phyloP scores from a whole-genome alignment of 2,329 filamentous ascomycete species.

The Ceratocystis albifundus region DNA sequence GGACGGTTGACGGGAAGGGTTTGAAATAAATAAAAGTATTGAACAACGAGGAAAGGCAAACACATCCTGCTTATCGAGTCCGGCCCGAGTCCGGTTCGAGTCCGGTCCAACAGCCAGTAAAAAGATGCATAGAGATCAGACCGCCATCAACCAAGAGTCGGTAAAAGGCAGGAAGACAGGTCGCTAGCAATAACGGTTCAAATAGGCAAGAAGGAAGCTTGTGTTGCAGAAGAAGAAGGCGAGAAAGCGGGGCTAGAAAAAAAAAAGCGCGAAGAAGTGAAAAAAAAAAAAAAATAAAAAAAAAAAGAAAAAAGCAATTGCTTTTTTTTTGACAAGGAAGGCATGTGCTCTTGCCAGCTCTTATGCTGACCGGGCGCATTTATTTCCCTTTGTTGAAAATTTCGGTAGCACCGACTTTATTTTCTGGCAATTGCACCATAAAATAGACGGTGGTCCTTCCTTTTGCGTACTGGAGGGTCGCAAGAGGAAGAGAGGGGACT shows the following conservation, averaged over 20 bases:
- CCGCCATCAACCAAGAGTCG: background rate
- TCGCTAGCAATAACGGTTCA: background rate
- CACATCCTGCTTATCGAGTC: background rate
- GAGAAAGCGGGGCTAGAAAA: background rate
- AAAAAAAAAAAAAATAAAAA: background rate
- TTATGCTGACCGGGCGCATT: background rate
- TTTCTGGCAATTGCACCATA: background rate
- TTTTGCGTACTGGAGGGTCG: background rate
- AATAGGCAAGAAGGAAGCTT: background rate
- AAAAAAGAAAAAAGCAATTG: background rate
- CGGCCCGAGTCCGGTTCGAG: background rate
- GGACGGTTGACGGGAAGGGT: no score
- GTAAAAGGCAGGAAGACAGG: background rate
- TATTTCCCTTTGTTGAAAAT: constrained; percentile 1
- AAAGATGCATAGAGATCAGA: background rate
- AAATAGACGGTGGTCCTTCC: background rate
- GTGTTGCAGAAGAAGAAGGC: background rate
- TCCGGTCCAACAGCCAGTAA: background rate
- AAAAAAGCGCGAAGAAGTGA: background rate
- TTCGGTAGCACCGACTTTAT: constrained; percentile 10
- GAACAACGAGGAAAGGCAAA: background rate
- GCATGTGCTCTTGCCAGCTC: background rate
- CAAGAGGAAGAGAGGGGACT: background rate
- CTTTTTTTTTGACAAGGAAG: background rate
- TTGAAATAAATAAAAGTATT: background rate